A percentile compares a stretch with the other conserved stretches of the same genome.
Evolutionary conservation across 106 monocot genomes (phyloP).

Genomic region (Narthecium ossifragum): DNA sequence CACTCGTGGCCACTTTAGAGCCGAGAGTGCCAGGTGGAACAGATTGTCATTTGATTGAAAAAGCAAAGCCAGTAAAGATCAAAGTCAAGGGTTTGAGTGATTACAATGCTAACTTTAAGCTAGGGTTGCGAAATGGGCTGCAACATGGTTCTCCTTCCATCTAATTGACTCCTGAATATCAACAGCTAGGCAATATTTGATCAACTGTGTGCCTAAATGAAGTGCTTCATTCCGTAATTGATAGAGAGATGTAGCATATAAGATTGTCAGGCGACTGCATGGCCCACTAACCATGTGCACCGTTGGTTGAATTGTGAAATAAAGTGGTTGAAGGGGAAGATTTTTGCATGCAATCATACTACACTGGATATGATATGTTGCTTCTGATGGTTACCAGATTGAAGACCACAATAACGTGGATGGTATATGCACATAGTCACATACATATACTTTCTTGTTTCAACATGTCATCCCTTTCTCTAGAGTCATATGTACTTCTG

Average conservation of each 20-base stretch:
- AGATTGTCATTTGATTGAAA: constrained; percentile 15
- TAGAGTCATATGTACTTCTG: constrained; percentile 4
- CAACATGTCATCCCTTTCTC: not conserved
- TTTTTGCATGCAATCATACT: not conserved
- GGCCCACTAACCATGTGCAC: not conserved
- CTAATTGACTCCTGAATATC: too few species aligned
- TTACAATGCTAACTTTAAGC: constrained; percentile 7
- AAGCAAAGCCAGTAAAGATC: constrained; percentile 23
- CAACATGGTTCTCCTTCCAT: constrained; percentile 19
- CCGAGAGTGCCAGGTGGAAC: constrained; percentile 1
- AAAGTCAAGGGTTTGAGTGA: constrained; percentile 27
- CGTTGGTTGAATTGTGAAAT: not conserved
- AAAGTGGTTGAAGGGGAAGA: not conserved
- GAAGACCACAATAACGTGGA: not conserved
- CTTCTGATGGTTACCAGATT: not conserved
- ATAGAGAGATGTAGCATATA: too few species aligned
- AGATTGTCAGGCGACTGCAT: too few species aligned
- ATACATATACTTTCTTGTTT: constrained; percentile 6
- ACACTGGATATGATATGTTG: not conserved
- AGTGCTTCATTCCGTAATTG: not conserved
- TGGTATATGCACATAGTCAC: not conserved
- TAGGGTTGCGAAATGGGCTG: constrained; percentile 15
- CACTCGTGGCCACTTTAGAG: not conserved
- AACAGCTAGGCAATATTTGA: too few species aligned
- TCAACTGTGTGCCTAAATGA: not conserved